Base-by-base conservation (phyloP, 2,329 filamentous ascomycete genomes). In the Cyphellophora attinorum region DNA sequence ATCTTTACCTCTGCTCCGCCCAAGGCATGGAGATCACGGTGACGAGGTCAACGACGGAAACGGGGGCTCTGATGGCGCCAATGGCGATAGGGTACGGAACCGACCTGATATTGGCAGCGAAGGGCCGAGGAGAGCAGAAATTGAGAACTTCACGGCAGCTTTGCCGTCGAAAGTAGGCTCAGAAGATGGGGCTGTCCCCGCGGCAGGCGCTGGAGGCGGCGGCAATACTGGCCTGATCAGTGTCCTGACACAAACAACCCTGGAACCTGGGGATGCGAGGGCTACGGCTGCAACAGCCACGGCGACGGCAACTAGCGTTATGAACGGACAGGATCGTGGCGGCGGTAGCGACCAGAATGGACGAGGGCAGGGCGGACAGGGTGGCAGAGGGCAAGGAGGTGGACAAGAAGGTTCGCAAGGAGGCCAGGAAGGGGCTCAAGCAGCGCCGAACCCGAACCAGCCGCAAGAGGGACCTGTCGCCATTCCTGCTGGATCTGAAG, bases 151-250 rank as follows among this genome's bases (percentile, higher is more conserved):
- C 21, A 25, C 21, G n/a, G 21, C 21, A n/a, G 39, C 38, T 4
- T 16, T 41, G 3, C 35, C 36, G 12, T 40, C 43, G 11, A 27
- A 37, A 14, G 31, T 33, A 29, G 45, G 44, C 18, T 44, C 32
- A 11, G 38, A 47, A 25, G 33, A 48, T 40, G 47, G 47, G n/a
- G 31, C 35, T 18, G 44, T 48, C 11, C 40, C 42, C 11, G 47
- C 46, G 5, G 38, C 47, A n/a, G 45, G 43, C 10, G 39, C 44
- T 32, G 45, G 42, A 34, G 35, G 31, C 11, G 35, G 34, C 2
- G 39, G 31, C 6, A 42, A 46, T 16, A 42, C 41, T 11, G 41
- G 41, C 27, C 23, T 41, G 27, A n/a, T 46, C 31, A 40, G 38
- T 29, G 27, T 45, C 11, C 35, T 44, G 39, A 41, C 41, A 17